Conservation (phyloP, 306 rosid genomes). For the Echinosophora koreensis region DNA sequence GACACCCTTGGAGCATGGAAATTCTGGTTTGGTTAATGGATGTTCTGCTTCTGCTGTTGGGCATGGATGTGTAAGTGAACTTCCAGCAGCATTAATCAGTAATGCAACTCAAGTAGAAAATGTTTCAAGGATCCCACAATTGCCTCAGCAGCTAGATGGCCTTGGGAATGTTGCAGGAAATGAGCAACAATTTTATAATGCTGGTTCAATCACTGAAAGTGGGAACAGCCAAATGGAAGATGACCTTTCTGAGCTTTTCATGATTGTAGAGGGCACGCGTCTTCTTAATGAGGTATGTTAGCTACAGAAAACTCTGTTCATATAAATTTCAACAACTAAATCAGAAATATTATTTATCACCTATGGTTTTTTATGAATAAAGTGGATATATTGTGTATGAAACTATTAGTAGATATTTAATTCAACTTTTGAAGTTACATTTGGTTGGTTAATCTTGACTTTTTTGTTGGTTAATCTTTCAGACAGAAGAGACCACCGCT, state of each 20-base stretch:
- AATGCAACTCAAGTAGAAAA: constrained; percentile 31
- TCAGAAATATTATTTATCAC: too few relatives aligned
- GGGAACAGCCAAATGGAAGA: background rate
- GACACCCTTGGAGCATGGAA: background rate
- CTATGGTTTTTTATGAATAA: too few relatives aligned
- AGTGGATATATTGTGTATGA: too few relatives aligned
- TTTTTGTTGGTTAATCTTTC: background rate
- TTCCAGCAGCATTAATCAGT: background rate
- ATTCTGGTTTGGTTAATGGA: constrained; percentile 29
- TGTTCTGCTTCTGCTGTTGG: background rate
- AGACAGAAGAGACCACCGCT: background rate
- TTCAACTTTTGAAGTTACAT: background rate
- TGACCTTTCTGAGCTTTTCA: constrained; percentile 16
- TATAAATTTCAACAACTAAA: too few relatives aligned
- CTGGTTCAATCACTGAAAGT: background rate
- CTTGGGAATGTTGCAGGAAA: constrained; percentile 17
- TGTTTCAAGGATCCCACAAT: background rate
- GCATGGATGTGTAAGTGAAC: background rate
- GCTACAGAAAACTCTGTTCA: background rate
- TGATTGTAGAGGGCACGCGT: background rate
- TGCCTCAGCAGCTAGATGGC: constrained; percentile 5
- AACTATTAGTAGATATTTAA: too few relatives aligned
- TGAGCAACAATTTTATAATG: background rate
- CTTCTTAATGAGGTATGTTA: constrained; percentile 38
- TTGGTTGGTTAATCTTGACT: background rate